Percentiles rank a stretch among this genome's conserved stretches.
These are phyloP conservation scores for Phanerochaete carnosa DNA, from an alignment of 768 basidiomycete species.

Conservation along the genomic window DNA sequence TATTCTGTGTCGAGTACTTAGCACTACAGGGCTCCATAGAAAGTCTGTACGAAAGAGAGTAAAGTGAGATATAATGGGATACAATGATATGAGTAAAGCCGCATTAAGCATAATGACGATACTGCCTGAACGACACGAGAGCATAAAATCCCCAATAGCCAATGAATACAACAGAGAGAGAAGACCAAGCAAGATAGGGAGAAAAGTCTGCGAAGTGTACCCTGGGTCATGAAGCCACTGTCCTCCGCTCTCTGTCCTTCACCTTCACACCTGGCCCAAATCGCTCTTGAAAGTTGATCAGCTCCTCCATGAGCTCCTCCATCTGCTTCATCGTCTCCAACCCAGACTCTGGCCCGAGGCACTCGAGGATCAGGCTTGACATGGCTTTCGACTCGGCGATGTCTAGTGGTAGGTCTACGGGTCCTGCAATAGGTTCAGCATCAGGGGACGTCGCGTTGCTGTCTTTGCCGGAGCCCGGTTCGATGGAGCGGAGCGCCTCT, in stretches of 20 bases:
- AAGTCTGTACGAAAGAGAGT: background rate
- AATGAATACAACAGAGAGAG: slow-evolving; percentile 10
- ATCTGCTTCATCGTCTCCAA: slow-evolving; percentile 72
- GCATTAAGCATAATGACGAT: background rate
- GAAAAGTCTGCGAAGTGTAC: background rate
- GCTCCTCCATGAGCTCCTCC: slow-evolving; percentile 88
- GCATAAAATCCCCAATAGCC: slow-evolving; percentile 4
- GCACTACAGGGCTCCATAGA: background rate
- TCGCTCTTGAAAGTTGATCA: slow-evolving; percentile 84
- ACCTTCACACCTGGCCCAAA: slow-evolving; percentile 61
- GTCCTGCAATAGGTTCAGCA: background rate
- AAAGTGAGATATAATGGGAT: background rate
- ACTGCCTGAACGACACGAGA: background rate
- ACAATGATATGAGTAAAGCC: background rate
- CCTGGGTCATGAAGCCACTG: slow-evolving; percentile 23
- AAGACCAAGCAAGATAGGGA: background rate
- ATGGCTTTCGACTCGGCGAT: background rate
- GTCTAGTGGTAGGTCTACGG: background rate
- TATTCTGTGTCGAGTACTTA: background rate
- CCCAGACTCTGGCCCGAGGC: slow-evolving; percentile 14
- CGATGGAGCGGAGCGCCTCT: background rate
- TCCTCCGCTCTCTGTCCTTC: slow-evolving; percentile 33
- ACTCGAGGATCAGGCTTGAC: background rate
- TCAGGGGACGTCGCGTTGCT: background rate
- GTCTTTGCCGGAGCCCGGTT: background rate